Percentiles rank a stretch among this genome's conserved stretches.
Evolutionary conservation across 148 eudicot genomes (phyloP).

Genomic region (Spergularia marina): DNA sequence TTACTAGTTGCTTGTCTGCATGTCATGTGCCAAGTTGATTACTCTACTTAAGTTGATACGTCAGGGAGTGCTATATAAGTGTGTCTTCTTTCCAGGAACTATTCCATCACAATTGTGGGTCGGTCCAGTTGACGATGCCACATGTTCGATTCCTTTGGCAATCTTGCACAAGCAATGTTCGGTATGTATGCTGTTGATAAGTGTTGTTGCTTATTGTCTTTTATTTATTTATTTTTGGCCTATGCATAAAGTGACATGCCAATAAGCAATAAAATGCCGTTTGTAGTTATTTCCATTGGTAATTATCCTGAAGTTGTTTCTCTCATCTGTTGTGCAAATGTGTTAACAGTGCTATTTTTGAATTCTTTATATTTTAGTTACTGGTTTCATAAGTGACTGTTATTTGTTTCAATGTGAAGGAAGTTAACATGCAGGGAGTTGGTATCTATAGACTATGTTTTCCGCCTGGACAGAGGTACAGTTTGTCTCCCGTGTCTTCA

Average conservation of each 20-base stretch:
- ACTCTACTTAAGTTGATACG: constrained; percentile 8
- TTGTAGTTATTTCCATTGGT: background rate
- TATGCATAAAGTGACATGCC: background rate
- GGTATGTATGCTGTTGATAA: constrained; percentile 42
- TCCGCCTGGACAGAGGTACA: constrained; percentile 47
- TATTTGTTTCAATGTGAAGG: constrained; percentile 41
- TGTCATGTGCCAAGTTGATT: background rate
- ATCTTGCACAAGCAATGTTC: constrained; percentile 40
- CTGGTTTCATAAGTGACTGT: background rate
- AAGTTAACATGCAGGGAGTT: constrained; percentile 45
- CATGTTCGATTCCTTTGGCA: constrained; percentile 56
- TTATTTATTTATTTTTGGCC: background rate
- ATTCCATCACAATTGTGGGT: constrained; percentile 61
- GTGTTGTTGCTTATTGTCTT: background rate
- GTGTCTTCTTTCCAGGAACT: constrained; percentile 48
- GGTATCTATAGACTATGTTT: constrained; percentile 40
- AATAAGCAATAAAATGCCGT: background rate
- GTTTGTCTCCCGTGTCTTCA: constrained; percentile 46
- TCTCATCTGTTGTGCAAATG: background rate
- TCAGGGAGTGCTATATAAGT: constrained; percentile 13
- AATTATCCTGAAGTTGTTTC: background rate
- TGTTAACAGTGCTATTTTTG: background rate
- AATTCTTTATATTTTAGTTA: constrained; percentile 12
- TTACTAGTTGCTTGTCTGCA: background rate
- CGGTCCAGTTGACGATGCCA: constrained; percentile 50